Evolutionary conservation across 1,284 basidiomycete species (phyloP), one percentile per base, ranked within the genome.

Genomic region (Microbotryum scabiosae): DNA sequence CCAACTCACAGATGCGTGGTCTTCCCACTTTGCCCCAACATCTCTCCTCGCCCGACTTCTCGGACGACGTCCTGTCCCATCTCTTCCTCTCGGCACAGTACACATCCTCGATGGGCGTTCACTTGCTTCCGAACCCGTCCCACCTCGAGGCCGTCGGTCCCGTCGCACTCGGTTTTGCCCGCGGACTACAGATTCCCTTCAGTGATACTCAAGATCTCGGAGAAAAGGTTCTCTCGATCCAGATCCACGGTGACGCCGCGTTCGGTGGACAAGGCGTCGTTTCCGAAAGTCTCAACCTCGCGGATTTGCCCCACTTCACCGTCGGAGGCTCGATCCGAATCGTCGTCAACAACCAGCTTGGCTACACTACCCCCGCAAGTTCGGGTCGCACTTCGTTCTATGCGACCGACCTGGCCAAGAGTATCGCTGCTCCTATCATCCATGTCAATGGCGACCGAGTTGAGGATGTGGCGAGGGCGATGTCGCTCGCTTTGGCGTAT

Each of bases 241-340:
- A 91, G 70, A 75, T 94, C 43, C 90, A 93, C 67, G 90, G 90
- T 0, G 90, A 93, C 73, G 89, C 88, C 2, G 89, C 87, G 56
- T 92, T 93, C 71, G 82, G 85, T 0, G 90, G 90, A 0, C 90
- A 93, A 74, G 90, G 90, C 4, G 81, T 93, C 5, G 82, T 92
- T n/a, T 90, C 89, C 81, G 90, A 93, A 74, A 81, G 82, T 20
- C 78, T 93, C 28, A 87, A 89, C 3, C 76, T 93, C 58, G 85
- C 69, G 86, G 88, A 70, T 75, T 90, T 49, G 12, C 90, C 90
- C 0, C 89, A 93, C 75, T 93, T 85, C 71, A 90, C 88, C 0
- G 87, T 85, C 61, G 90, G 90, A 1, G 90, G 90, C 32, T 89
- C 85, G 44, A 82, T 93, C 3, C 89, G 92, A 75, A 76, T 94